Evolutionary conservation across 192 early-diverging fungal genomes (phyloP).

Genomic region (Backusella macrospora): DNA sequence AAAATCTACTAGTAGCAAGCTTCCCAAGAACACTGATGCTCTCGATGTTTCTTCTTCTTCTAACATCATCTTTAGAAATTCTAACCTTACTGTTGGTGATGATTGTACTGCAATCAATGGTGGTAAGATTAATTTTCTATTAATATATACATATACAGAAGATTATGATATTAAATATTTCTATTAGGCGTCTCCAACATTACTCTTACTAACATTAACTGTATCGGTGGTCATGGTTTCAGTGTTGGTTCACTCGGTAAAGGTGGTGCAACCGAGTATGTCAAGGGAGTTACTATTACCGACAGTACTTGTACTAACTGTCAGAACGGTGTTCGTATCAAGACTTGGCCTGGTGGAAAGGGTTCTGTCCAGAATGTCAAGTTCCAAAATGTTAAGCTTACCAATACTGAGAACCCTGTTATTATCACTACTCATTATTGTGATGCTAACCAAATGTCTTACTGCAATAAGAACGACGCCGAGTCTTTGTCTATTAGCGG

Average conservation of each 20-base stretch:
- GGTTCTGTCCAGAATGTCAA: constrained; percentile 50
- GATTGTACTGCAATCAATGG: constrained; percentile 56
- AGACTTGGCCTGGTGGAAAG: constrained; percentile 47
- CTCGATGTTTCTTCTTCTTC: constrained; percentile 40
- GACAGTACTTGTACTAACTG: constrained; percentile 38
- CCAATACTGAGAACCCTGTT: constrained; percentile 37
- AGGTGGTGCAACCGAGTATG: constrained; percentile 27
- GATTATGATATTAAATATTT: neutral
- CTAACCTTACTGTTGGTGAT: constrained; percentile 49
- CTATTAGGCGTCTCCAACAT: constrained; percentile 44
- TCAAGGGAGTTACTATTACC: constrained; percentile 42
- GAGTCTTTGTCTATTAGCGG: constrained; percentile 40
- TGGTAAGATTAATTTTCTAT: neutral
- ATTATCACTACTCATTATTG: constrained; percentile 54
- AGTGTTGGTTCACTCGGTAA: constrained; percentile 26
- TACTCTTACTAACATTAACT: constrained; percentile 41
- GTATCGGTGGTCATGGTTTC: constrained; percentile 38
- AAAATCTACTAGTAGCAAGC: constrained; percentile 22
- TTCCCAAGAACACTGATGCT: constrained; percentile 50
- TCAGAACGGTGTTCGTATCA: constrained; percentile 54
- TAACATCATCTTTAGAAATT: constrained; percentile 38
- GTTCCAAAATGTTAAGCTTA: constrained; percentile 45
- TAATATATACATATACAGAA: neutral
- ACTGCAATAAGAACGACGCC: constrained; percentile 38
- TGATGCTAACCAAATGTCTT: constrained; percentile 42